Base-by-base conservation (phyloP, 2,329 filamentous ascomycete species). In the Thelonectria olida region DNA sequence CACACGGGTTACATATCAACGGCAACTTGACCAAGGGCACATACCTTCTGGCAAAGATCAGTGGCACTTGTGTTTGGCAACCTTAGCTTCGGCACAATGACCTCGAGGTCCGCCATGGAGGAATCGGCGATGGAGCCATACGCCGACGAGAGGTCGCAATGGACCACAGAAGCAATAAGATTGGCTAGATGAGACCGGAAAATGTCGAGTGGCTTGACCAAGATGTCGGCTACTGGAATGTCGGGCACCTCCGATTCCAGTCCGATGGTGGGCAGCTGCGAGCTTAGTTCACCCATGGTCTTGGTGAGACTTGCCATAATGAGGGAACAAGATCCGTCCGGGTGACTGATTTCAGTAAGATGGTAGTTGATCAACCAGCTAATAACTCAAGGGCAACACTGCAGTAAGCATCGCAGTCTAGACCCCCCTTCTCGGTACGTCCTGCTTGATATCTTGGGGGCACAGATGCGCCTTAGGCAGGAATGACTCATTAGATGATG, bases 281-380 rank as follows among this genome's bases (percentile, higher is more conserved):
- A 50, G 47, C 27, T 50, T 3, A 50, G 47, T 17, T 50, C 47
- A 28, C 47, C 47, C n/a, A 50, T 19, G 47, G 47, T 50, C 47
- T 36, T 36, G 2, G 47, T 50, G 47, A 50, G 47, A 28, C 47
- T 50, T 20, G 47, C 17, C 47, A 50, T 50, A 23, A 15, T 17
- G 19, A 50, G 28, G 27, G 5, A 31, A 47, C 15, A 28, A n/a
- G n/a, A n/a, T n/a, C n/a, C n/a, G n/a, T n/a, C 17, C 6, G 39
- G 39, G 19, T 22, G 19, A 44, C 39, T 44, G 13, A 13, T 31
- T 31, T 8, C 28, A 31, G 39, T 7, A 22, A 44, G n/a, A 17
- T 22, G 28, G 28, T 31, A 31, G 28, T 31, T 8, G 20, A 44
- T 44, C 19, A 4, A 13, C 28, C 28, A 13, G 28, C 28, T 31